Base-by-base conservation (phyloP, 163 green algal genomes). In the Botryococcus braunii region DNA sequence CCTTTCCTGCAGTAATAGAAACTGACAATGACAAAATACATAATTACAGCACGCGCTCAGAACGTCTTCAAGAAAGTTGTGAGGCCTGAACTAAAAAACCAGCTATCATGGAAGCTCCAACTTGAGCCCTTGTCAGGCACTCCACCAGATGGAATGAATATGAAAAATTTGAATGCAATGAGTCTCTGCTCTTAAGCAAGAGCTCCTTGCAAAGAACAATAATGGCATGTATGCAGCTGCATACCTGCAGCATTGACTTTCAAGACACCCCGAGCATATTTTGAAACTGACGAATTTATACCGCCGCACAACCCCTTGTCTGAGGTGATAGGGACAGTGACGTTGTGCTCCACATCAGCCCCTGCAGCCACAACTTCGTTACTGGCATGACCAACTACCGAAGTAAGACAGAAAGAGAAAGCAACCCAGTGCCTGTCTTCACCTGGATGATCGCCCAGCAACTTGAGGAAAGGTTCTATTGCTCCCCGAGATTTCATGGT, bases 281-380 rank as follows among this genome's bases (percentile, higher is more conserved):
- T 98, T 69, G 86, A 86, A 39, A 96, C 86, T 41, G 85, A 95
- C 58, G 86, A 91, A 87, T 99, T 99, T 66, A 99, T 94, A 61
- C 94, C 95, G 69, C 95, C 95, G 79, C 95, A 99, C 48, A 99
- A 85, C 36, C 95, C 95, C 63, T 86, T 88, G 82, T 99, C 95
- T 8, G 92, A 92, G 0, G 92, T 93, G 38, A 99, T 70, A 9
- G 92, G 82, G 9, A 99, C 71, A 5, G 81, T 90, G 21, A 97
- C 64, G 62, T 83, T 86, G 70, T 90, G 91, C 68, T 85, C 77
- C 25, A 83, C 85, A 4, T 86, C 78, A 36, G 89, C 76, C 31
- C 62, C 85, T 93, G 82, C 66, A 75, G 17, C 41, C n/a, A n/a
- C n/a, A n/a, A n/a, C n/a, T n/a, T 25, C 9, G 27, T 17, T 34